These are phyloP conservation scores for Zymoseptoria passerinii DNA, from an alignment of 2,329 filamentous ascomycete genomes.

Conservation along the genomic window DNA sequence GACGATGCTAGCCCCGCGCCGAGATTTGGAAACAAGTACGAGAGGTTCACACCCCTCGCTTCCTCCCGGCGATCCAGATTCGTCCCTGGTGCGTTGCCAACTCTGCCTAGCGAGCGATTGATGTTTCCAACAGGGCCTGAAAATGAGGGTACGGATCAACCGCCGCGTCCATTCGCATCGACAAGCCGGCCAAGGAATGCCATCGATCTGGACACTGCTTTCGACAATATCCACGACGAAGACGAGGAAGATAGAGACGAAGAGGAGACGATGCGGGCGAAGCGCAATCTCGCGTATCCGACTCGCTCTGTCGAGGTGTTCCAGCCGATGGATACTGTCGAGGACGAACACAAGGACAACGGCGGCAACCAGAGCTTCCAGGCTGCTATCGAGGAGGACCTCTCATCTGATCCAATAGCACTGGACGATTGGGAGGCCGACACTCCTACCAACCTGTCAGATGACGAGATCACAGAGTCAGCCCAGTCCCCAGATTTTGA, in stretches of 20 bases:
- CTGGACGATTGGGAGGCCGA: background rate
- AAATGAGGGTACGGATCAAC: slow-evolving; percentile 1
- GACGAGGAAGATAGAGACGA: slow-evolving; percentile 10
- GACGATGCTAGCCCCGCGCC: slow-evolving; percentile 35
- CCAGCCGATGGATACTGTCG: slow-evolving; percentile 10
- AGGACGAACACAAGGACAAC: slow-evolving; percentile 8
- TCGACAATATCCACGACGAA: slow-evolving; percentile 17
- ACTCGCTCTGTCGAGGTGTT: slow-evolving; percentile 19
- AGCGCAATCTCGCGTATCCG: slow-evolving; percentile 15
- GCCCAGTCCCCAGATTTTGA: background rate
- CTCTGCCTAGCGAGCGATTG: slow-evolving; percentile 33
- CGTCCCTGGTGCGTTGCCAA: slow-evolving; percentile 29
- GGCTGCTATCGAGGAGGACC: background rate
- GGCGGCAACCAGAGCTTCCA: background rate
- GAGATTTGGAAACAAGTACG: slow-evolving; percentile 28
- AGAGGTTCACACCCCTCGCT: slow-evolving; percentile 29
- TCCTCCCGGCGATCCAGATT: slow-evolving; percentile 27
- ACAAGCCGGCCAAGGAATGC: slow-evolving; percentile 6
- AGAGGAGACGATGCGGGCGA: slow-evolving; percentile 13
- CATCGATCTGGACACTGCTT: slow-evolving; percentile 14
- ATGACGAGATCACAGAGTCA: slow-evolving; percentile 1
- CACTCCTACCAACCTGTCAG: background rate
- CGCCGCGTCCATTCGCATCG: background rate
- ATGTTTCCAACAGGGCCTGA: slow-evolving; percentile 25
- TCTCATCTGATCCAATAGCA: background rate